phyloP scores from a whole-genome alignment of 805 yeast genomes.

The Scheffersomyces spartinae region DNA sequence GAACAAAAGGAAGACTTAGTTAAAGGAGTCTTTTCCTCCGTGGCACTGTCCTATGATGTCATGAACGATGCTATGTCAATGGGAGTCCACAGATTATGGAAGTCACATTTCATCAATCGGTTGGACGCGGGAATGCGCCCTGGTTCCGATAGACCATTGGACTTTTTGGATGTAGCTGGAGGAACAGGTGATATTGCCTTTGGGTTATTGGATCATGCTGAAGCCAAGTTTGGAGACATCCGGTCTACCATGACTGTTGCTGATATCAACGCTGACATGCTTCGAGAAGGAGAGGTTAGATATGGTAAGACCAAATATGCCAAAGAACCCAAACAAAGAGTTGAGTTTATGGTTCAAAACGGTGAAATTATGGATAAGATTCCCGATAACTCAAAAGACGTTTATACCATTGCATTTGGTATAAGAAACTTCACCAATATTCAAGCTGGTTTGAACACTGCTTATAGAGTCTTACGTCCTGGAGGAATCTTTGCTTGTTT shows the following conservation, averaged over 20 bases:
- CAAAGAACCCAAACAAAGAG: constrained; percentile 49
- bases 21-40: constrained; percentile 87
- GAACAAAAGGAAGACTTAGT: constrained; percentile 73
- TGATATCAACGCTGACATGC: constrained; percentile 94
- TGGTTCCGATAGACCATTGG: constrained; percentile 60
- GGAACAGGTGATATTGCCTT: constrained; percentile 98
- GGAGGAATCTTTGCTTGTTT: constrained; percentile 97
- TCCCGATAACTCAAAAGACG: constrained; percentile 80
- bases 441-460: constrained; percentile 90
- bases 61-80: constrained; percentile 98
- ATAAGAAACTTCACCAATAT: constrained; percentile 93
- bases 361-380: constrained; percentile 84
- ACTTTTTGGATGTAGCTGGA: constrained; percentile 94
- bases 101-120: constrained; percentile 74
- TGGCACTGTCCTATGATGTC: constrained; percentile 85
- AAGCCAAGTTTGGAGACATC: constrained; percentile 60
- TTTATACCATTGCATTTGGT: constrained; percentile 95
- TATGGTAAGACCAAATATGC: constrained; percentile 49
- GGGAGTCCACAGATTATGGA: constrained; percentile 94
- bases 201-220: constrained; percentile 88
- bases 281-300: constrained; percentile 81
- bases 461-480: constrained; percentile 89
- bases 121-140: constrained; percentile 92
- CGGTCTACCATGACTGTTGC: constrained; percentile 78
- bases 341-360: constrained; percentile 77